Base-by-base conservation (phyloP, 352 stramenopile genomes). In the Globisporangium uncinulatum region DNA sequence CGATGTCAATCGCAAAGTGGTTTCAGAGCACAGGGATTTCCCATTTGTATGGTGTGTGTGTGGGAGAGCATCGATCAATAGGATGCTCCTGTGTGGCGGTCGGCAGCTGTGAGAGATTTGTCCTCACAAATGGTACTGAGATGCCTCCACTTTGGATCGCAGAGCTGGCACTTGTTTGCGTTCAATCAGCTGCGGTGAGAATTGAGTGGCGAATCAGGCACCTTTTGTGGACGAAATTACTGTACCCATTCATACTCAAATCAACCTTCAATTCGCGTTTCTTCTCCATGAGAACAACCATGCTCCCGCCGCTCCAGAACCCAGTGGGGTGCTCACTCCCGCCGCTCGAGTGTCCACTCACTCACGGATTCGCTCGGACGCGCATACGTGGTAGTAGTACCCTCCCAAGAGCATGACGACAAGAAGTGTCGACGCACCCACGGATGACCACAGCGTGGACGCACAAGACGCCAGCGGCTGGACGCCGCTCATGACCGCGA, bases 401-500 rank as follows among this genome's bases (percentile, higher is more conserved):
- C n/a, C n/a, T n/a, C n/a, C n/a, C n/a, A n/a, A n/a, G n/a, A n/a
- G 11, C 39, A 44, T 44, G 39, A 52, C 20, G 20, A 6, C 2
- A 31, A 52, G 24, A 41, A 37, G 32, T 9, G 32, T 9, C 5
- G 32, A 37, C 4, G 32, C 32, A 37, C 32, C 32, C 32, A 37
- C 32, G 32, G 32, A 37, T 9, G 32, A 37, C 5, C 32, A 4
- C 32, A 9, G 32, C 5, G 32, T 54, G 8, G 49, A 54, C n/a
- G 49, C 10, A 10, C 34, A 32, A 4, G 41, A 44, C 20, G 14
- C 9, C 17, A 54, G 32, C 4, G 32, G 49, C n/a, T 54, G 49
- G 49, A 54, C 49, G n/a, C 17, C 49, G 49, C 49, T 54, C 49
- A 54, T 54, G 49, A 54, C 17, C 6, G 49, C 49, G 32, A 54